Evolutionary conservation across 495 filamentous ascomycete species (phyloP).

Genomic region (Immersiella caudata): DNA sequence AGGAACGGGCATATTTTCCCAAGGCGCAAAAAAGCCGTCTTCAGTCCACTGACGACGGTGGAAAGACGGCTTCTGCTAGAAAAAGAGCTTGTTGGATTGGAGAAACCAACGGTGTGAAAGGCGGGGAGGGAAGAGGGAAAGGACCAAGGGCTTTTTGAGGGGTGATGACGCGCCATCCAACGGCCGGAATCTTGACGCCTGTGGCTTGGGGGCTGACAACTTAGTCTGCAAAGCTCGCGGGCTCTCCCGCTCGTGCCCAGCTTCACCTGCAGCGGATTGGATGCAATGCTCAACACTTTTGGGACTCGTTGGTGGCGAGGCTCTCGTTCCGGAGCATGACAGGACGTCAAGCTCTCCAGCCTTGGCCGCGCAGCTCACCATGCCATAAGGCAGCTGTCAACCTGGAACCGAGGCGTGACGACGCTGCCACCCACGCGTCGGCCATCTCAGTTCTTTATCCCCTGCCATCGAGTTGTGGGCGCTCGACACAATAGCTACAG

Average conservation of each 20-base stretch:
- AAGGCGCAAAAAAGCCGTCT: slow-evolving; percentile 2
- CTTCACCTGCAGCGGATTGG: not conserved
- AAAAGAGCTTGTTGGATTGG: slow-evolving; percentile 12
- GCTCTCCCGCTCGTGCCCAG: not conserved
- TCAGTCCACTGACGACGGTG: not conserved
- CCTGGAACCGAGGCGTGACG: not conserved
- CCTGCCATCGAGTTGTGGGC: not conserved
- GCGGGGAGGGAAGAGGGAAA: slow-evolving; percentile 10
- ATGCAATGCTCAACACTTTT: not conserved
- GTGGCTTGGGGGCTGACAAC: not conserved
- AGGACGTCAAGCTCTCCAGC: not conserved
- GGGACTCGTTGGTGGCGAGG: not conserved
- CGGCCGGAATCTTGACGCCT: not conserved
- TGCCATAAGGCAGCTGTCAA: not conserved
- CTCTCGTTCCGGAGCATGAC: not conserved
- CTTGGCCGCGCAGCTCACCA: not conserved
- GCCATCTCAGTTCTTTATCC: not conserved
- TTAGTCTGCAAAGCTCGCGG: not conserved
- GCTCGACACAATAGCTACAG: not conserved
- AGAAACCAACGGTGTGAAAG: slow-evolving; percentile 10
- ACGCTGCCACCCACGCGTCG: slow-evolving; percentile 8
- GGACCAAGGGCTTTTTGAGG: not conserved
- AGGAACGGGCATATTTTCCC: slow-evolving; percentile 46
- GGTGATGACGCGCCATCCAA: slow-evolving; percentile 1
- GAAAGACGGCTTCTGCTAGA: slow-evolving; percentile 2